phyloP scores from a whole-genome alignment of 257 asterid genomes.

The Scutellaria barbata region DNA sequence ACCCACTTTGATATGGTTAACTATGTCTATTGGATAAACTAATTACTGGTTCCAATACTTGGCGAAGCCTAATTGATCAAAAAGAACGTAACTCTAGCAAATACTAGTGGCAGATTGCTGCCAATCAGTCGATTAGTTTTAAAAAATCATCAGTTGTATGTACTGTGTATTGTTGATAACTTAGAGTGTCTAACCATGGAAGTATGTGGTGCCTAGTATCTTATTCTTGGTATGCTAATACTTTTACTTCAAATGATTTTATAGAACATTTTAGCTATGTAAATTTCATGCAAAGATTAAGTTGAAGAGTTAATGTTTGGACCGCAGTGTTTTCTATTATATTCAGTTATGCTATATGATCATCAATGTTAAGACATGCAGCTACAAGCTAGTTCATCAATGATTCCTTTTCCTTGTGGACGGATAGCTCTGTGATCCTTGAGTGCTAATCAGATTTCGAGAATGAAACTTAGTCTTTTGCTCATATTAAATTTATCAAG shows the following conservation, averaged over 20 bases:
- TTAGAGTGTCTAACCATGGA: neutral
- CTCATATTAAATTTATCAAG: neutral
- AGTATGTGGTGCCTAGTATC: neutral
- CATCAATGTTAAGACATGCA: no score
- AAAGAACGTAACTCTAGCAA: neutral
- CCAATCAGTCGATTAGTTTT: neutral
- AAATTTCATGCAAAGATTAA: neutral
- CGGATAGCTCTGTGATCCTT: conserved; percentile 5
- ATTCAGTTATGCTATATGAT: neutral
- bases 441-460: neutral
- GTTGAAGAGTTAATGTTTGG: neutral
- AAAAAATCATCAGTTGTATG: neutral
- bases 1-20: neutral
- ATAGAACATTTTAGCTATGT: neutral
- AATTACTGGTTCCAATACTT: conserved; percentile 10
- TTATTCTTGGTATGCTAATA: conserved; percentile 4
- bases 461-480: conserved; percentile 16
- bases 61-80: neutral
- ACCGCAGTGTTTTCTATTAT: conserved; percentile 6
- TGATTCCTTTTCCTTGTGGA: no score
- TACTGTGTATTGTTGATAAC: neutral
- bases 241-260: neutral
- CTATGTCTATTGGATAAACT: conserved; percentile 15
- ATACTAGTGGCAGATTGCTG: neutral
- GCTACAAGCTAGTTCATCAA: no score